Evolutionary conservation across 2,329 filamentous ascomycete species (phyloP).

Genomic region (Fusarium mundagurra): DNA sequence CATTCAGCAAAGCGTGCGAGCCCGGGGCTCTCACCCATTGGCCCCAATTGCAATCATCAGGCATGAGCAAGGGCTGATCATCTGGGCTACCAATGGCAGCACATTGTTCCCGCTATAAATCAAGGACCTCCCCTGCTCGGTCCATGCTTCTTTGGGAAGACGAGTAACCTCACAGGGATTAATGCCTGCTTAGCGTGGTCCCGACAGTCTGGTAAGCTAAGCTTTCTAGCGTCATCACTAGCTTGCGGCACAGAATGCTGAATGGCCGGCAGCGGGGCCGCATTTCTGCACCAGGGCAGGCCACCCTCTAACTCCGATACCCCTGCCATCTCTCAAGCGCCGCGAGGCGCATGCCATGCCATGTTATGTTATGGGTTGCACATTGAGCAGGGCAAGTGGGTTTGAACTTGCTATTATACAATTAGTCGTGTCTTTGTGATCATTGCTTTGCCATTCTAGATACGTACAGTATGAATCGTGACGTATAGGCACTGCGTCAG

Average conservation of each 20-base stretch:
- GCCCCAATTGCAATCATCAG: background rate
- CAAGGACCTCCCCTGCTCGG: constrained; percentile 26
- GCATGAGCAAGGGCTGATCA: constrained; percentile 16
- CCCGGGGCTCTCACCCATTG: constrained; percentile 44
- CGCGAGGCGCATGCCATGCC: constrained; percentile 26
- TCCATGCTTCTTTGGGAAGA: constrained; percentile 1
- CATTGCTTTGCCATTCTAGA: background rate
- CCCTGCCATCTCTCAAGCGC: constrained; percentile 37
- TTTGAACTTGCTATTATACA: constrained; percentile 29
- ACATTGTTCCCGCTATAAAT: background rate
- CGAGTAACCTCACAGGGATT: constrained; percentile 8
- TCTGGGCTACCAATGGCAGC: constrained; percentile 31
- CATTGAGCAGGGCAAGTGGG: constrained; percentile 25
- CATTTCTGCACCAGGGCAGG: constrained; percentile 17
- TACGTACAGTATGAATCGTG: constrained; percentile 16
- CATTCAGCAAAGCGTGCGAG: constrained; percentile 21
- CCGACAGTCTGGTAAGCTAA: constrained; percentile 51
- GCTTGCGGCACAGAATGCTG: constrained; percentile 33
- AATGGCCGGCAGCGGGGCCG: constrained; percentile 43
- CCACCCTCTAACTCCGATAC: constrained; percentile 25
- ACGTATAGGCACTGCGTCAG: background rate
- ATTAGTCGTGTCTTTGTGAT: constrained; percentile 27
- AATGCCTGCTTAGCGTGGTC: constrained; percentile 46
- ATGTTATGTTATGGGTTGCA: constrained; percentile 37
- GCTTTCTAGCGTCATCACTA: constrained; percentile 22